A percentile compares a stretch with the other conserved stretches of the same genome.
Evolutionary conservation across 768 basidiomycete genomes (phyloP).

Genomic region (Lentinula guzmanii): DNA sequence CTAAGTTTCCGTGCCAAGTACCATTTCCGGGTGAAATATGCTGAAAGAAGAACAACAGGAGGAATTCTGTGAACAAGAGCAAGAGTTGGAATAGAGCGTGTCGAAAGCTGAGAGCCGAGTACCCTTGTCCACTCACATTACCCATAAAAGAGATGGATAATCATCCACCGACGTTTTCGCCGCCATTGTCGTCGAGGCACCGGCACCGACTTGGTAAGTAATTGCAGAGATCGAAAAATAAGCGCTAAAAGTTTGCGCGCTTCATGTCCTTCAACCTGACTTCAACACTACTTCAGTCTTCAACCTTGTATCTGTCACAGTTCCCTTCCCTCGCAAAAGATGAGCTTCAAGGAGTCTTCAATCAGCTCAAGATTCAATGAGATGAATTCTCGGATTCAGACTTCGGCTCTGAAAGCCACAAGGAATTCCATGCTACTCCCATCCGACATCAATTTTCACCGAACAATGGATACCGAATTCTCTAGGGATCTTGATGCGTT

Average conservation of each 20-base stretch:
- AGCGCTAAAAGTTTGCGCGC: not conserved
- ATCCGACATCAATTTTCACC: conserved; percentile 80
- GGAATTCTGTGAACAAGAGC: conserved; percentile 30
- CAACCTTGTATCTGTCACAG: too few species aligned
- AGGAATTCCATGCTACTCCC: conserved; percentile 58
- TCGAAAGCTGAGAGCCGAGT: not conserved
- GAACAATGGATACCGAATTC: conserved; percentile 71
- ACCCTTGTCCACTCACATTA: conserved; percentile 28
- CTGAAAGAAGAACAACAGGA: conserved; percentile 35
- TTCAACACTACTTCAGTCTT: too few species aligned
- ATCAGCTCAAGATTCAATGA: conserved; percentile 33
- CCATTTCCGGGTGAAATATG: conserved; percentile 43
- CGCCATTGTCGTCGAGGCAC: not conserved
- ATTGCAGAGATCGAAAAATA: not conserved
- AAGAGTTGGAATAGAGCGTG: not conserved
- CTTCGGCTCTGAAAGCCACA: conserved; percentile 56
- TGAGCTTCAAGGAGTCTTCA: not conserved
- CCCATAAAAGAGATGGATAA: conserved; percentile 38
- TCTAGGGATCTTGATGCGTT: conserved; percentile 66
- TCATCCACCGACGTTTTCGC: conserved; percentile 16
- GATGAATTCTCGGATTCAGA: conserved; percentile 55
- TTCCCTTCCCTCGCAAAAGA: not conserved
- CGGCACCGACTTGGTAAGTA: too few species aligned
- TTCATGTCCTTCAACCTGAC: too few species aligned
- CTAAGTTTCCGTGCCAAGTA: conserved; percentile 38